These are phyloP conservation scores for Diacronema lutheri DNA, from an alignment of 78 protist species.

Conservation along the genomic window DNA sequence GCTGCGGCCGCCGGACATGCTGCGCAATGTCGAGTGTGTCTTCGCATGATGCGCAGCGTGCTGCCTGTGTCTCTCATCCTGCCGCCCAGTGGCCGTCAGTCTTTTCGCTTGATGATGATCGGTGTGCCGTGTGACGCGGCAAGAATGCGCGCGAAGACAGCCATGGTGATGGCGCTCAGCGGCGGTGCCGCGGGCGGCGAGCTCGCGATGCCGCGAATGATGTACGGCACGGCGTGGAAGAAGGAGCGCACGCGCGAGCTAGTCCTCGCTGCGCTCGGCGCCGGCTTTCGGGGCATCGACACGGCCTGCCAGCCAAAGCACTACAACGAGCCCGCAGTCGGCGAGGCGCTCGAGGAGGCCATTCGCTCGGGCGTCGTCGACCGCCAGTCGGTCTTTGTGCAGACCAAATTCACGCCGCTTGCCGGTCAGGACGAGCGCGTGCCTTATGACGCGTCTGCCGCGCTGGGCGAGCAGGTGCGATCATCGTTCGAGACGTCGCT, in stretches of 20 bases:
- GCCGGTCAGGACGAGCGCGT: background rate
- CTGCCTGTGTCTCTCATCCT: too few relatives aligned
- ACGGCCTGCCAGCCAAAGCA: slow-evolving; percentile 48
- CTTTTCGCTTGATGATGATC: too few relatives aligned
- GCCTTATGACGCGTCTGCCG: slow-evolving; percentile 11
- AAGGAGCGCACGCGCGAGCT: slow-evolving; percentile 5
- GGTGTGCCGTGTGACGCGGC: too few relatives aligned
- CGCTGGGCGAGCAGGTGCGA: slow-evolving; percentile 17
- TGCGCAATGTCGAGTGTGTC: too few relatives aligned
- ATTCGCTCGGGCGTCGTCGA: background rate
- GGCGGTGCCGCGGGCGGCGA: too few relatives aligned
- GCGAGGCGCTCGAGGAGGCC: background rate
- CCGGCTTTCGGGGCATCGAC: slow-evolving; percentile 37
- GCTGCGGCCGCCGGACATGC: too few relatives aligned
- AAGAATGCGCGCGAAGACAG: too few relatives aligned
- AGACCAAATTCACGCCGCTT: slow-evolving; percentile 16
- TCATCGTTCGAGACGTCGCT: background rate
- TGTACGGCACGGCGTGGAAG: slow-evolving; percentile 56
- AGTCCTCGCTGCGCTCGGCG: background rate
- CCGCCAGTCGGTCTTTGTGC: background rate
- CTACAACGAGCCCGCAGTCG: slow-evolving; percentile 28
- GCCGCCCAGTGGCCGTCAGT: too few relatives aligned
- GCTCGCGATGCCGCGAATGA: slow-evolving; percentile 9
- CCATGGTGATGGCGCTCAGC: too few relatives aligned
- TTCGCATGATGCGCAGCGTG: too few relatives aligned